Evolutionary conservation across 2,329 filamentous ascomycete genomes (phyloP).

Genomic region (Arthrobotrys conoides): DNA sequence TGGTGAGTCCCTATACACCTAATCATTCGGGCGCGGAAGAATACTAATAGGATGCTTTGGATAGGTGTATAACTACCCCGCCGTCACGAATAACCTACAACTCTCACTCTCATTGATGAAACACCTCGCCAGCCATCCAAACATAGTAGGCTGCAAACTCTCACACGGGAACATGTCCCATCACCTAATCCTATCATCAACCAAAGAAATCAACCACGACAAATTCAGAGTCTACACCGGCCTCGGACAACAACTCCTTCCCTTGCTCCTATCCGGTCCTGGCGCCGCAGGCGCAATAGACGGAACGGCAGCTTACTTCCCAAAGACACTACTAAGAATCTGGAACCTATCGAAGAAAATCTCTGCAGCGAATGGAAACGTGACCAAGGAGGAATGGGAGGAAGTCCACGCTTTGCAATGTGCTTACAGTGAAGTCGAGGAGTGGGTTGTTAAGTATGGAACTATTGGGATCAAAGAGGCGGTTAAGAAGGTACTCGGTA

Average conservation of each 20-base stretch:
- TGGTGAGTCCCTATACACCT: too few species aligned
- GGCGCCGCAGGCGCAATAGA: conserved; percentile 75
- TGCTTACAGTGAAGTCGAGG: conserved; percentile 74
- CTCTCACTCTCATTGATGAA: conserved; percentile 74
- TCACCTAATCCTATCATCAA: conserved; percentile 74
- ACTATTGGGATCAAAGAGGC: conserved; percentile 78
- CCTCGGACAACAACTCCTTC: conserved; percentile 76
- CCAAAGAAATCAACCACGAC: conserved; percentile 73
- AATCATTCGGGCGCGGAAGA: background rate
- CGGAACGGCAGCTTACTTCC: conserved; percentile 76
- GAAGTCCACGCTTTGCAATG: conserved; percentile 74
- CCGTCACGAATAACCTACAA: conserved; percentile 76
- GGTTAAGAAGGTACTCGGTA: conserved; percentile 72
- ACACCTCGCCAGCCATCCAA: conserved; percentile 74
- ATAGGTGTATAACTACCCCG: conserved; percentile 75
- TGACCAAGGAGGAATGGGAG: conserved; percentile 65
- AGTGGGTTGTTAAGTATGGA: conserved; percentile 74
- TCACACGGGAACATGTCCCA: conserved; percentile 78
- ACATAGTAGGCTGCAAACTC: conserved; percentile 79
- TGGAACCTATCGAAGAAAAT: conserved; percentile 70
- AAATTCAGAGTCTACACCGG: conserved; percentile 76
- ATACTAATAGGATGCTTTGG: background rate
- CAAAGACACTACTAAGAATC: conserved; percentile 74
- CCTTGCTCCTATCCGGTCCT: conserved; percentile 75
- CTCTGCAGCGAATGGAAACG: conserved; percentile 66